Conservation (phyloP, 1,284 basidiomycete genomes). For the Microbotryum scabiosae region DNA sequence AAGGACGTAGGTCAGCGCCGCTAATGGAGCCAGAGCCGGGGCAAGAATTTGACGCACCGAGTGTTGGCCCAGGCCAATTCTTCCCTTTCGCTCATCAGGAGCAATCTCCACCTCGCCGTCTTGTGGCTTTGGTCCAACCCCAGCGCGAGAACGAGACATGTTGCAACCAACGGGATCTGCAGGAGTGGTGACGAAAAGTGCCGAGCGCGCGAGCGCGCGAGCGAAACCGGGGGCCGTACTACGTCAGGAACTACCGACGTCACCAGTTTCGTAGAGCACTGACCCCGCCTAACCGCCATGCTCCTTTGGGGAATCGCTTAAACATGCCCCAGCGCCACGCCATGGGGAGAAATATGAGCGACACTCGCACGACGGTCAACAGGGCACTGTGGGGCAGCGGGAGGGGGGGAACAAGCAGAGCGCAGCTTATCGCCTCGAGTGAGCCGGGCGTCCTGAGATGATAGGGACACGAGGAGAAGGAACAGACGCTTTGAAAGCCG, state of each 20-base stretch:
- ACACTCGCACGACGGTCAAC: not conserved
- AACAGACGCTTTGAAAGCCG: constrained; percentile 36
- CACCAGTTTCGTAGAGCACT: too few species aligned
- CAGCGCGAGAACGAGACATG: constrained; percentile 44
- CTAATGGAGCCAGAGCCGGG: not conserved
- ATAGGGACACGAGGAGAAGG: not conserved
- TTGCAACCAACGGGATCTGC: constrained; percentile 16
- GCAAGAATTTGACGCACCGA: constrained; percentile 36
- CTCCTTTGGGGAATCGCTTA: constrained; percentile 22
- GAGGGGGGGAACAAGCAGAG: too few species aligned
- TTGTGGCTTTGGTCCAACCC: constrained; percentile 46
- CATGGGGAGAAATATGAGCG: constrained; percentile 40
- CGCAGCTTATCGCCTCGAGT: too few species aligned
- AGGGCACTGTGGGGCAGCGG: not conserved
- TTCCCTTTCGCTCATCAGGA: constrained; percentile 47
- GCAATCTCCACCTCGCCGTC: constrained; percentile 46
- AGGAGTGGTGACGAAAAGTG: not conserved
- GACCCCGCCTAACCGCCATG: constrained; percentile 12
- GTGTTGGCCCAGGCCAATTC: constrained; percentile 46
- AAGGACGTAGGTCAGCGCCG: not conserved
- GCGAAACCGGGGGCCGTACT: too few species aligned
- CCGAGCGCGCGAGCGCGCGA: too few species aligned
- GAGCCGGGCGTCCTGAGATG: too few species aligned
- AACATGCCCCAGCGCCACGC: constrained; percentile 38
- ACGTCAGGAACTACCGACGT: too few species aligned